Evolutionary conservation across 140 eudicot species (phyloP), one percentile per base, ranked within the genome.

Genomic region (Senecio squalidus): DNA sequence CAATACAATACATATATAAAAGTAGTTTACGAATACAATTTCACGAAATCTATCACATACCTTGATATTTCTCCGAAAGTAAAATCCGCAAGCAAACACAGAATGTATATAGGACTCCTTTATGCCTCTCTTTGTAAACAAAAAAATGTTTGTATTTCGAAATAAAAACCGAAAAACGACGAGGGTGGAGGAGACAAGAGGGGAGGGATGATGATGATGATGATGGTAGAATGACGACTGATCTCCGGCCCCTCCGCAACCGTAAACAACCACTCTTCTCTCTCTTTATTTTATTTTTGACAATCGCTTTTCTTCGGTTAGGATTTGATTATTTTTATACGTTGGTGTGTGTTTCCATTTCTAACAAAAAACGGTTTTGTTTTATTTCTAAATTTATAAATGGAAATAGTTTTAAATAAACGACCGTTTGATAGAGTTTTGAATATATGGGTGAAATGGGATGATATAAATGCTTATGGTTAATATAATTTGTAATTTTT

Each of bases 231-330:
- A 64, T 36, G 80, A 60, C 29, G 91, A 83, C 78, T 69, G 69
- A 58, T 76, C 77, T 74, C 67, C 66, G 77, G 58, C 79, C 58
- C 75, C 64, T 64, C 70, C 55, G 59, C 74, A 80, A 74, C 88
- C 84, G 79, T 78, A 65, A 33, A 50, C 70, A 56, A 54, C 66
- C 47, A 48, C 74, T 43, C 72, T 40, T 28, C 43, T 28, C 50
- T 39, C 67, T 55, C 33, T 54, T 51, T 44, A 57, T 49, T 49
- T 7, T 39, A 55, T 54, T 1, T 53, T 38, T 64, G 14, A 45
- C 55, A 72, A 72, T 55, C 39, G 29, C 29, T 28, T 69, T 60
- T 60, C 67, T 58, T 69, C 70, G 76, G 76, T 55, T 55, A 11
- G 62, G 54, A 68, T 69, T 52, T 25, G 34, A 20, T 26, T 50